Base-by-base conservation (phyloP, 2,329 filamentous ascomycete genomes). In the Scorias spongiosa region DNA sequence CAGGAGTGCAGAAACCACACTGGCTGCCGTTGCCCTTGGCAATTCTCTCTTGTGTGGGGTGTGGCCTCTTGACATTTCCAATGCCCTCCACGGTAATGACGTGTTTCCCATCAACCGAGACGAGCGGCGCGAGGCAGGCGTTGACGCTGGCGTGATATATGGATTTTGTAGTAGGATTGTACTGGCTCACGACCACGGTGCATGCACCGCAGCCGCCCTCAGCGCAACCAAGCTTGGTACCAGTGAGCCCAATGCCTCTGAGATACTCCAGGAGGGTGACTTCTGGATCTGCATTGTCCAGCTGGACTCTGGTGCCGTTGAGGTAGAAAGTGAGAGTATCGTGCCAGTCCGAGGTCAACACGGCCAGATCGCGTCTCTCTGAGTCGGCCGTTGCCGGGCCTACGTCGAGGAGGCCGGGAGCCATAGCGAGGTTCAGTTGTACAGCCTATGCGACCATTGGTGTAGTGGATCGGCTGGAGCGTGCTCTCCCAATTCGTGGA, bases 121-220 rank as follows among this genome's bases (percentile, higher is more conserved):
- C 84, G 40, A 98, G 72, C 6, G 91, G 91, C 10, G 91, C 89
- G 42, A 98, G 71, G 61, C 91, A 98, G 37, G 91, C 91, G 61
- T 98, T 98, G 47, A 96, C 85, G 43, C 85, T 93, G 45, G 91
- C 91, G 69, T 98, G 89, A 59, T 96, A 96, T 54, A 96, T 84
- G 60, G 84, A 76, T 57, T 84, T 84, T 5, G 88, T 95, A 2
- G 86, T 93, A 1, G 87, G 87, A 58, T 96, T 96, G 58, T 81
- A 81, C 62, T 96, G 88, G 49, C 86, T 93, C 36, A 98, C 75
- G 28, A 98, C 88, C 39, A 96, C 86, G 38, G 89, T 96, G 60
- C 89, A 96, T 50, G 91, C 91, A 55, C 91, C 91, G 58, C 91
- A 98, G 2, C 91, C 91, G 49, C 91, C 91, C 68, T 98, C 91